Evolutionary conservation across 2,329 filamentous ascomycete species (phyloP).

Genomic region (Fusarium bulbicola): DNA sequence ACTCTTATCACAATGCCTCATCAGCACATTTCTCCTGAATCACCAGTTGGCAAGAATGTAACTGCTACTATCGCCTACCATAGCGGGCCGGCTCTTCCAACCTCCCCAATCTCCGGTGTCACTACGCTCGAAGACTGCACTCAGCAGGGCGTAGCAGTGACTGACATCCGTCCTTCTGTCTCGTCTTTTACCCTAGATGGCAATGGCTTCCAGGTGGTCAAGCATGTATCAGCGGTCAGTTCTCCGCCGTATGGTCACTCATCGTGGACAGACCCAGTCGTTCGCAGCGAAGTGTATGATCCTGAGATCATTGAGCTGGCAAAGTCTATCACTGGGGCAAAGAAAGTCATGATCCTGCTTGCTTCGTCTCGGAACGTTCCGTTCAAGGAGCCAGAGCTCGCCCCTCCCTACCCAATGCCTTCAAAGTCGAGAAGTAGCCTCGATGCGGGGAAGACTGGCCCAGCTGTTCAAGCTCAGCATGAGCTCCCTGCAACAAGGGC

Average conservation of each 20-base stretch:
- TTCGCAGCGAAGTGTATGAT: background rate
- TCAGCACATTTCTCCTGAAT: fast-evolving
- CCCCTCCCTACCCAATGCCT: background rate
- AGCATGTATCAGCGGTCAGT: background rate
- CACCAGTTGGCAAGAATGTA: background rate
- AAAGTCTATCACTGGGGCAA: background rate
- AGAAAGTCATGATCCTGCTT: background rate
- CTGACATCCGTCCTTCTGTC: background rate
- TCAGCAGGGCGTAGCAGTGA: background rate
- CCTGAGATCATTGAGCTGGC: background rate
- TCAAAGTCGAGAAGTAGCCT: fast-evolving
- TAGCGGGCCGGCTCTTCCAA: too few relatives aligned
- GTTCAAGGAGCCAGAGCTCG: background rate
- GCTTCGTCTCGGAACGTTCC: background rate
- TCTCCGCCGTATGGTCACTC: background rate
- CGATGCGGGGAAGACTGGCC: fast-evolving
- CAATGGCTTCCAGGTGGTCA: background rate
- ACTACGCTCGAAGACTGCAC: background rate
- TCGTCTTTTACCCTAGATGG: background rate
- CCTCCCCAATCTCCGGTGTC: background rate
- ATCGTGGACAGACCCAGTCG: background rate
- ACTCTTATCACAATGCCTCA: background rate
- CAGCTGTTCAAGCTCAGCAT: background rate
- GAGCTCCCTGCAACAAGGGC: background rate
- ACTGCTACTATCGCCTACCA: background rate